phyloP scores from a whole-genome alignment of 768 basidiomycete genomes.

The Lactarius psammicola region DNA sequence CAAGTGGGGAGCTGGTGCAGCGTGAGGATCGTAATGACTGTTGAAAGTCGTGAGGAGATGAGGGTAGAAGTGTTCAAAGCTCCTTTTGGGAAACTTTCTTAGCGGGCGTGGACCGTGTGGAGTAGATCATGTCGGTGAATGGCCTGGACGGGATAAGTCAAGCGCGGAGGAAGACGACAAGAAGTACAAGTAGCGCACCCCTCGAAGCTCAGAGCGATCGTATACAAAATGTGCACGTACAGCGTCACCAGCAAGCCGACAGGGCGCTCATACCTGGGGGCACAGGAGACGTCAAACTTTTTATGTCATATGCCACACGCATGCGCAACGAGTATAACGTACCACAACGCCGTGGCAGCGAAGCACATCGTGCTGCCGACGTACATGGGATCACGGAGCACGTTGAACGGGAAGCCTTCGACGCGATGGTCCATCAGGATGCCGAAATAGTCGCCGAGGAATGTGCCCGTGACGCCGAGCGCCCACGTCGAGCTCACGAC shows the following conservation, averaged over 20 bases:
- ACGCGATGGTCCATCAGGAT: conserved; percentile 86
- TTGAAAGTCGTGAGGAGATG: conserved; percentile 18
- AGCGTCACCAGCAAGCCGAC: conserved; percentile 76
- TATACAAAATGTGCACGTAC: conserved; percentile 83
- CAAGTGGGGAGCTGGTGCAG: neutral
- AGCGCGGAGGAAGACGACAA: conserved; percentile 35
- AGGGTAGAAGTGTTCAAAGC: conserved; percentile 27
- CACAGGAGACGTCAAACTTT: neutral
- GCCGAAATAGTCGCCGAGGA: conserved; percentile 82
- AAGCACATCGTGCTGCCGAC: conserved; percentile 93
- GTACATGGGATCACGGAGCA: conserved; percentile 94
- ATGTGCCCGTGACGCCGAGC: conserved; percentile 91
- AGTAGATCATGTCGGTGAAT: conserved; percentile 82
- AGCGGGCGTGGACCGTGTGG: conserved; percentile 44
- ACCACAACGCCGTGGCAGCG: conserved; percentile 84
- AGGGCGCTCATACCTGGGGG: conserved; percentile 74
- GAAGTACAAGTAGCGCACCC: conserved; percentile 53
- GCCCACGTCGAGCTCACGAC: conserved; percentile 88
- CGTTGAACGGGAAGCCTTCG: conserved; percentile 96
- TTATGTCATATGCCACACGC: neutral
- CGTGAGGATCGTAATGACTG: conserved; percentile 8
- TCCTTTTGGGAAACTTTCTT: conserved; percentile 32
- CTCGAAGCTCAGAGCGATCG: conserved; percentile 83
- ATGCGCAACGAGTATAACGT: conserved; percentile 32
- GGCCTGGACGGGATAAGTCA: conserved; percentile 37